Percentiles rank a stretch among this genome's conserved stretches.
Evolutionary conservation across 768 basidiomycete genomes (phyloP).

Genomic region (Boletus tylopilopsis): DNA sequence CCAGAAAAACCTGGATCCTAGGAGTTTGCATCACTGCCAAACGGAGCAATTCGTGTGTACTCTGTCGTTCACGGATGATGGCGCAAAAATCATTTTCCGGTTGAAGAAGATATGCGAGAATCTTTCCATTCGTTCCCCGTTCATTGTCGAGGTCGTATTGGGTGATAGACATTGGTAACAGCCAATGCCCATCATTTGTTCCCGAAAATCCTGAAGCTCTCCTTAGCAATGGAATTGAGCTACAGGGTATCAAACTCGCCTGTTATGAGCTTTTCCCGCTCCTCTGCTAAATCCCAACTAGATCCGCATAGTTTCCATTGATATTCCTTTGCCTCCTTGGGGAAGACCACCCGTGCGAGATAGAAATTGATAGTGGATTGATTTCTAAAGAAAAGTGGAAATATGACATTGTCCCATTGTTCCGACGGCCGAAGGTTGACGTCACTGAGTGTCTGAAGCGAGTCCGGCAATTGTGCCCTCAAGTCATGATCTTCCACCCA

Average conservation of each 20-base stretch:
- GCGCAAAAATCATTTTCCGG: conserved; percentile 14
- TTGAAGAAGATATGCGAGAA: conserved; percentile 24
- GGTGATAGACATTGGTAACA: conserved; percentile 29
- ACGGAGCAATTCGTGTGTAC: neutral
- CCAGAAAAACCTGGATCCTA: neutral
- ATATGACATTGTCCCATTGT: conserved; percentile 3
- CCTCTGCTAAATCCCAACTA: conserved; percentile 34
- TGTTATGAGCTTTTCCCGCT: conserved; percentile 5
- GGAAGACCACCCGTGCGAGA: conserved; percentile 32
- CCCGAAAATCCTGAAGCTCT: conserved; percentile 34
- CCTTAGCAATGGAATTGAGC: too few species aligned
- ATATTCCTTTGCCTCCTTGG: conserved; percentile 29
- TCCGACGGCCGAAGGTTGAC: conserved; percentile 8
- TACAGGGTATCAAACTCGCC: neutral
- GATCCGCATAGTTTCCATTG: conserved; percentile 24
- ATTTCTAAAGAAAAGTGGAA: conserved; percentile 2
- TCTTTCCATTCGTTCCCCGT: conserved; percentile 40
- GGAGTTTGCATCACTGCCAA: neutral
- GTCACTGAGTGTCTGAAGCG: neutral
- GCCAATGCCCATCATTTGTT: conserved; percentile 36
- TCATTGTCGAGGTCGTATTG: conserved; percentile 26
- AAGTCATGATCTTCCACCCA: neutral
- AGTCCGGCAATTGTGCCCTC: neutral
- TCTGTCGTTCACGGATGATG: neutral
- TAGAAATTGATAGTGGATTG: conserved; percentile 4